Base-by-base conservation (phyloP, 164 flowering plant genomes). In the Cinnamomum chago region DNA sequence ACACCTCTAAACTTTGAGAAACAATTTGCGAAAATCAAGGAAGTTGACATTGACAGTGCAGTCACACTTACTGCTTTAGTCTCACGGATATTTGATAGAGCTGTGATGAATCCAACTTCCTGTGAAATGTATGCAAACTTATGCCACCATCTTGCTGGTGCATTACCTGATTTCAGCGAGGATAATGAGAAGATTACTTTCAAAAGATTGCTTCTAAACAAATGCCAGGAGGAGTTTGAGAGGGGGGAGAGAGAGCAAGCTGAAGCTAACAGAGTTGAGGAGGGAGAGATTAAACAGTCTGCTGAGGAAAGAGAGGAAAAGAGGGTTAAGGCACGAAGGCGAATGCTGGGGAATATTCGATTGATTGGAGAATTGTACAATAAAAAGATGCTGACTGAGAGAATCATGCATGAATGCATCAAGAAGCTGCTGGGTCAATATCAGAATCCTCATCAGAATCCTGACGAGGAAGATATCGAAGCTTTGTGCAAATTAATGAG, bases 401-500 rank as follows among this genome's bases (percentile, higher is more conserved):
- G 88, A 81, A 93, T 93, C 66, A 91, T 93, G 97, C 97, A 93
- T 52, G 89, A 79, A 25, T 91, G 96, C 85, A 93, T 93, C 50
- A 85, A 81, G 72, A 90, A 89, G 78, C 74, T 93, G 81, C 78
- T 93, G 76, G 92, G 95, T 73, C 84, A 86, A 75, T 23, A 82
- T 79, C 84, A 88, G 78, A n/a, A n/a, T n/a, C n/a, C n/a, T n/a
- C n/a, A n/a, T n/a, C n/a, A n/a, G n/a, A 85, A 78, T 79, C 94
- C 90, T 23, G 95, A 92, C 50, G 99, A 93, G 77, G 99, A 95
- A 76, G 91, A 93, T 79, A 58, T 92, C 72, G 99, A 95, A 84
- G 90, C 98, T 60, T 79, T 93, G 78, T 95, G 99, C 85, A 95
- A 91, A 81, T 81, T 95, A 74, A 90, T 95, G 97, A 93, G 98